Conservation (phyloP, 129 eudicot genomes). For the Tanacetum coccineum region DNA sequence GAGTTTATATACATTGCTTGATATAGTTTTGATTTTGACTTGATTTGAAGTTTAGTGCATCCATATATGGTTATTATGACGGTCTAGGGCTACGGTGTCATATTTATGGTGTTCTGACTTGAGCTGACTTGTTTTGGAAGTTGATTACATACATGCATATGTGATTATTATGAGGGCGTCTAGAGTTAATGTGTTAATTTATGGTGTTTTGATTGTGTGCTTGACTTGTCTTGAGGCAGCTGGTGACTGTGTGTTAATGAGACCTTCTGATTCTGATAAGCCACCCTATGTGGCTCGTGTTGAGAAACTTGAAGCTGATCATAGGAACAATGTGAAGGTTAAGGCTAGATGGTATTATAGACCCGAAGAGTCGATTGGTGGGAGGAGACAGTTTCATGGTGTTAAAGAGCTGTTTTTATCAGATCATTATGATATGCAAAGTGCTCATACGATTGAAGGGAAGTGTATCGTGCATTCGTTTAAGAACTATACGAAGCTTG, state of each 20-base stretch:
- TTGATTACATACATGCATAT: too few relatives aligned
- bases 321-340: conserved; percentile 83
- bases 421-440: conserved; percentile 88
- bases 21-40: too few relatives aligned
- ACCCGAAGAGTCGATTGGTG: conserved; percentile 89
- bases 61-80: not conserved
- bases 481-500: conserved; percentile 92
- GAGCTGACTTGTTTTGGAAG: too few relatives aligned
- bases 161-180: too few relatives aligned
- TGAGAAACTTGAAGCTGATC: conserved; percentile 90
- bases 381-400: conserved; percentile 92
- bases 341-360: conserved; percentile 88
- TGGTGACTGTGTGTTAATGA: conserved; percentile 91
- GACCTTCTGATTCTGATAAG: conserved; percentile 79
- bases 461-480: conserved; percentile 91
- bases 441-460: conserved; percentile 93
- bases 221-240: conserved; percentile 43
- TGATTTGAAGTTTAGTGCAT: not conserved
- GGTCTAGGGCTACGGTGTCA: too few relatives aligned
- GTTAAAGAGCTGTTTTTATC: conserved; percentile 89
- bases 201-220: conserved; percentile 7
- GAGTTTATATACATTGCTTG: too few relatives aligned
- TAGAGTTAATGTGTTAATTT: not conserved
- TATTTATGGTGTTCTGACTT: too few relatives aligned
- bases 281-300: conserved; percentile 87